phyloP scores from a whole-genome alignment of 179 eudicot species.

The Carnegiea gigantea region DNA sequence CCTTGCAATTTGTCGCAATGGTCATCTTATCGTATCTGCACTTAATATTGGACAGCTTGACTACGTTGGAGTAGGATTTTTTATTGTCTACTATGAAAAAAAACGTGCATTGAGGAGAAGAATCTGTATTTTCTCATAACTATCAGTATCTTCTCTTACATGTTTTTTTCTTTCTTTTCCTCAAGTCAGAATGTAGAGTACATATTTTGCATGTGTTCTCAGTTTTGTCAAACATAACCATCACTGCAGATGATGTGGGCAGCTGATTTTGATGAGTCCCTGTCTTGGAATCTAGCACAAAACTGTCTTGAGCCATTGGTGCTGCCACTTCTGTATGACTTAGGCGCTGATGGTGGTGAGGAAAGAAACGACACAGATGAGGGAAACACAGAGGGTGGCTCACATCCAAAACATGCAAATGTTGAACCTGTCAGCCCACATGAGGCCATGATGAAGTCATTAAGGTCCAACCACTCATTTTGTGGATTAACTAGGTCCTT shows the following conservation, averaged over 20 bases:
- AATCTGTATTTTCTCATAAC: background rate
- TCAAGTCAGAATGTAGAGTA: background rate
- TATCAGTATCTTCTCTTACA: background rate
- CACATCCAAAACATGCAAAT: slow-evolving; percentile 42
- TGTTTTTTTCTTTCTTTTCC: too few relatives aligned
- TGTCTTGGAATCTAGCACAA: slow-evolving; percentile 58
- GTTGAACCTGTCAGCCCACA: slow-evolving; percentile 46
- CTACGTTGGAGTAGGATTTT: background rate
- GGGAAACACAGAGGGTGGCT: slow-evolving; percentile 42
- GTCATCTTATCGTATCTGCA: background rate
- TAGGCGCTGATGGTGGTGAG: slow-evolving; percentile 44
- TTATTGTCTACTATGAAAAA: background rate
- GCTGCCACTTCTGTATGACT: slow-evolving; percentile 61
- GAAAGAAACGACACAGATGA: slow-evolving; percentile 45
- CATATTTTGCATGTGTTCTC: background rate
- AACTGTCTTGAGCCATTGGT: slow-evolving; percentile 75
- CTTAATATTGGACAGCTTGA: background rate
- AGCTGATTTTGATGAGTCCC: slow-evolving; percentile 88
- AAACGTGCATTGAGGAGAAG: background rate
- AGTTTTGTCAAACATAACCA: too few relatives aligned
- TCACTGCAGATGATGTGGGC: slow-evolving; percentile 98
- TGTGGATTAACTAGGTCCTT: slow-evolving; percentile 82
- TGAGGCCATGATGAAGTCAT: slow-evolving; percentile 50
- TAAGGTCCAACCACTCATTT: slow-evolving; percentile 56
- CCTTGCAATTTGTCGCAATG: too few relatives aligned